Evolutionary conservation across 106 monocot genomes (phyloP).

Genomic region (Apostasia ramifera): DNA sequence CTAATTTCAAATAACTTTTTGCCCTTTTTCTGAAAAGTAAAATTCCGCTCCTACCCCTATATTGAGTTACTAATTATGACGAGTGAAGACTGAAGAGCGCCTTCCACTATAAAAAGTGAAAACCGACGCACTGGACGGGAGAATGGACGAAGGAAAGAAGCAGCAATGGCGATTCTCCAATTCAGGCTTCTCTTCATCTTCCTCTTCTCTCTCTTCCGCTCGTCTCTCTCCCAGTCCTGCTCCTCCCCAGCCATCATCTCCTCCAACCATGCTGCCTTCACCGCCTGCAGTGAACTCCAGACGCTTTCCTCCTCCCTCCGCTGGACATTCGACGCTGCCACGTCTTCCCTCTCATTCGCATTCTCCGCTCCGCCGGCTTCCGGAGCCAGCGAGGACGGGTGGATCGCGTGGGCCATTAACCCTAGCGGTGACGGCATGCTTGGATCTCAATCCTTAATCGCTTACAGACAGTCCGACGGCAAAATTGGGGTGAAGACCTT

Average conservation of each 20-base stretch:
- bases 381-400: slow-evolving; percentile 52
- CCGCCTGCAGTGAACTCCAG: slow-evolving; percentile 51
- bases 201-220: slow-evolving; percentile 4
- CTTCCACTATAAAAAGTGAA: too few relatives aligned
- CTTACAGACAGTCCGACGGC: slow-evolving; percentile 30
- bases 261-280: slow-evolving; percentile 25
- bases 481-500: slow-evolving; percentile 31
- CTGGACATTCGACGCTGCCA: slow-evolving; percentile 33
- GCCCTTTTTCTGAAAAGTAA: too few relatives aligned
- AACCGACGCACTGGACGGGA: too few relatives aligned
- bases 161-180: background rate
- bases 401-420: slow-evolving; percentile 77
- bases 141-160: too few relatives aligned
- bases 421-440: slow-evolving; percentile 31
- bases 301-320: slow-evolving; percentile 53
- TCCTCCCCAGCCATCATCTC: slow-evolving; percentile 42
- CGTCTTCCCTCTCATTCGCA: slow-evolving; percentile 38
- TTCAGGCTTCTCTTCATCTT: background rate
- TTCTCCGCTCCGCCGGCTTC: slow-evolving; percentile 38
- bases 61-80: too few relatives aligned
- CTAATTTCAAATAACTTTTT: too few relatives aligned
- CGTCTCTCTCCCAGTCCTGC: slow-evolving; percentile 21
- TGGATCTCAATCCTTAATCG: slow-evolving; percentile 57
- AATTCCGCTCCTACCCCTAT: too few relatives aligned
- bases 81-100: too few relatives aligned